A percentile compares a stretch with the other conserved stretches of the same genome.
Conservation (phyloP, 257 asterid species). For the Solanum microdontum region DNA sequence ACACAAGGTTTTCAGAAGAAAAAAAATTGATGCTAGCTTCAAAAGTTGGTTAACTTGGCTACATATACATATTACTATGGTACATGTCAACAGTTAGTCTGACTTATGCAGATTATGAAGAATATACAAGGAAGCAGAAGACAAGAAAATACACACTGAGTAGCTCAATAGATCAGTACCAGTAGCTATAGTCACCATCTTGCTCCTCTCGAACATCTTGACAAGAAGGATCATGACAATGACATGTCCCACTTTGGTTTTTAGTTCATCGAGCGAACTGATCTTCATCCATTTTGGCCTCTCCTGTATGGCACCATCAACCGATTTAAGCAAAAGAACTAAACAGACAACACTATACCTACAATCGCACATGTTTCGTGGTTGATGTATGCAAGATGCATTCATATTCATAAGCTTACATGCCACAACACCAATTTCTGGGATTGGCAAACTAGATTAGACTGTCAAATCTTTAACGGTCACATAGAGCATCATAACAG, state of each 20-base stretch:
- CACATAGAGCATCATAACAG: neutral
- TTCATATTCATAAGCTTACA: neutral
- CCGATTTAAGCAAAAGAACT: neutral
- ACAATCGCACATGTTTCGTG: neutral
- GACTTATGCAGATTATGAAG: conserved; percentile 75
- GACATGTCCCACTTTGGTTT: conserved; percentile 94
- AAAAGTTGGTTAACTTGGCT: neutral
- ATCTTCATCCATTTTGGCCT: conserved; percentile 98
- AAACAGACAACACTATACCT: neutral
- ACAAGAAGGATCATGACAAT: conserved; percentile 95
- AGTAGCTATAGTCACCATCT: conserved; percentile 82
- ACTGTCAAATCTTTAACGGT: neutral
- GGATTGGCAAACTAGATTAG: neutral
- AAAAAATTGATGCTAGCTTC: neutral
- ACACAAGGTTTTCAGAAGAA: neutral
- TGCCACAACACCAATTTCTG: neutral
- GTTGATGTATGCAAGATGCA: neutral
- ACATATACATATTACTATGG: neutral
- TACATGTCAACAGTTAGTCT: conserved; percentile 15
- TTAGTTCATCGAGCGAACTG: conserved; percentile 74
- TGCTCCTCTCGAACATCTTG: conserved; percentile 95
- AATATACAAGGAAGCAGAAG: conserved; percentile 90
- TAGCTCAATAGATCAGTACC: conserved; percentile 81
- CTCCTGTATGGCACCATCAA: conserved; percentile 38
- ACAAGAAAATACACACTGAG: conserved; percentile 72